Base-by-base conservation (phyloP, 192 early-diverging fungal genomes). In the Linnemannia exigua region DNA sequence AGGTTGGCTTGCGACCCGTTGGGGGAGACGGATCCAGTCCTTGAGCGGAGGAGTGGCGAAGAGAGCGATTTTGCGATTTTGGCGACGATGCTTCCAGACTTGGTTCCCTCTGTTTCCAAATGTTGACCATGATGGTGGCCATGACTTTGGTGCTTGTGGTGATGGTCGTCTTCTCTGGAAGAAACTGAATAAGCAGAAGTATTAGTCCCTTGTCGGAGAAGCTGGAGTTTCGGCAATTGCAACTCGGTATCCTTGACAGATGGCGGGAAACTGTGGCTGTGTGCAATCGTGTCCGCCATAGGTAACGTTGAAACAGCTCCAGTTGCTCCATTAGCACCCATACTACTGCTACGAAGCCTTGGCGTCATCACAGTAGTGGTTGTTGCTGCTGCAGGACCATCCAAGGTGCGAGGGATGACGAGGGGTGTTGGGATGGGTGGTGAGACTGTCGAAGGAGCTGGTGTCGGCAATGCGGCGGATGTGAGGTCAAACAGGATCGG, bases 61-160 rank as follows among this genome's bases (percentile, higher is more conserved):
- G 83, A 79, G 17, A 85, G 33, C 0, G 83, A 85, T 16, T 79
- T 85, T 14, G 83, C 83, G 31, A 85, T 74, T 35, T 85, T 85
- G 16, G 83, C 83, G 4, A 79, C 77, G 6, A 85, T 52, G 35
- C 58, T 67, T 14, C 25, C 20, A 22, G 37, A 41, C 38, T 46
- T 67, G 38, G 2, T 38, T 19, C 37, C 33, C 9, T 37, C 25
- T 17, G 46, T 17, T 19, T 48, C 28, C 12, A 25, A 20, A n/a
- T 35, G 48, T 25, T 28, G n/a, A 1, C 11, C 5, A 47, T 69
- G 17, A 47, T 25, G 19, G 8, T 16, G 20, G n/a, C n/a, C n/a
- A 44, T 44, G 41, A 44, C 41, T 9, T n/a, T n/a, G n/a, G n/a
- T n/a, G n/a, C n/a, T n/a, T n/a, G 17, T n/a, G 15, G 28, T 36